Base-by-base conservation (phyloP, 2,329 filamentous ascomycete genomes). In the Paraphoma chrysanthemicola region DNA sequence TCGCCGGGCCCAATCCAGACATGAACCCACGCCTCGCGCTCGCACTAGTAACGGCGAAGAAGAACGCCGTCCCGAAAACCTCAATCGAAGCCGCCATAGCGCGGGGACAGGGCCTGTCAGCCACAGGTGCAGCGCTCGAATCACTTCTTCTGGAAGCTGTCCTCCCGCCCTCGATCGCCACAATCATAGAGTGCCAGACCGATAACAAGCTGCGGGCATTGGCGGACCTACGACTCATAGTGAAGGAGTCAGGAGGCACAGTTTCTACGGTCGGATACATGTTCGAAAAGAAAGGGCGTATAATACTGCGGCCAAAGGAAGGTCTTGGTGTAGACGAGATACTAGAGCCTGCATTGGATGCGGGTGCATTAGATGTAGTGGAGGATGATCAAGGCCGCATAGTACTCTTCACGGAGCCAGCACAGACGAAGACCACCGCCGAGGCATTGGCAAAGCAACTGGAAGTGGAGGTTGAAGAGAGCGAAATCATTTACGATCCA, bases 21-120 rank as follows among this genome's bases (percentile, higher is more conserved):
- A 79, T 84, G 69, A 98, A 98, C 73, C 84, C 91, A 1, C 88
- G 89, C 61, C 84, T 99, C 46, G 90, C 89, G 18, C 82, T 87
- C 29, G 85, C 90, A 12, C 86, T 98, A 54, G 78, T 85, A 16
- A 86, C 85, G 50, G 94, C 94, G 43, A 97, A 95, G 80, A 93
- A 93, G 81, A 89, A 87, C 57, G 91, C 90, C 63, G 89, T 97
- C 46, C 91, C 93, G 1, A 97, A 97, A 78, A 81, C 87, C 17
- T 84, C 87, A 2, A 96, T 98, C 66, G 93, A 98, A 76, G 83
- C 84, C 12, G 93, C 95, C 51, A 89, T 99, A 63, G 91, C 92
- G 12, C 88, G 93, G 45, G 95, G 95, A 1, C 93, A 97, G 74
- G 94, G 95, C 42, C 85, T 89, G 62, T 93, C 93, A 23, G 79